Evolutionary conservation across 2,329 filamentous ascomycete genomes (phyloP), one percentile per base, ranked within the genome.

Genomic region (Sphaerulina populicola): DNA sequence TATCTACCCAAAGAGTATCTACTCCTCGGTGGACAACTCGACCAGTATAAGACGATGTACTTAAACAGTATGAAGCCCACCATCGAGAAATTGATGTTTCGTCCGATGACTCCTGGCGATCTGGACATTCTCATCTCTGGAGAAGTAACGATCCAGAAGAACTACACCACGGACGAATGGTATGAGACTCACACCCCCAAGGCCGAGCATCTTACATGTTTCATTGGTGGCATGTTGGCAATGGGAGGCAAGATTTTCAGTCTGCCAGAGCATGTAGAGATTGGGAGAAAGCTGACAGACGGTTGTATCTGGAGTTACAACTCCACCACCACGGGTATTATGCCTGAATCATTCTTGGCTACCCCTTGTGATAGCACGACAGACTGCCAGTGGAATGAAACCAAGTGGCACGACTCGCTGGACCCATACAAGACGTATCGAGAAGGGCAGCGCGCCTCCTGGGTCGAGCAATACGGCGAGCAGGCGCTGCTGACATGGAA

Each of bases 71-170:
- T 83, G 29, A 78, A 83, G 4, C 81, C 81, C 0, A 79, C 84
- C 33, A 85, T 85, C 58, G 76, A 88, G 57, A 77, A 86, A 66
- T 75, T 94, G 8, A 79, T 94, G 51, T 94, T 81, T 69, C 78
- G 84, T 4, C 88, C 89, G 0, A 85, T 93, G 80, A 77, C 81
- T 15, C 77, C 81, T 6, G 77, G 79, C 29, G 73, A 79, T 47
- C 78, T 78, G 46, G 80, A 91, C 53, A 78, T 93, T n/a, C 75
- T 93, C 2, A 81, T 93, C 54, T 80, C 86, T 0, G 84, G 85
- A 21, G 81, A 81, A 5, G 57, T 66, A 1, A 63, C 63, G 2
- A 44, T 63, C 15, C 18, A 42, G 58, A 67, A 79, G n/a, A 71
- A 65, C 42, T 74, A 77, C 8, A 66, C 61, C 1, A 74, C 74